A percentile compares a stretch with the other conserved stretches of the same genome.
phyloP scores from a whole-genome alignment of 73 alveolate species.

The Paramecium sonneborni region DNA sequence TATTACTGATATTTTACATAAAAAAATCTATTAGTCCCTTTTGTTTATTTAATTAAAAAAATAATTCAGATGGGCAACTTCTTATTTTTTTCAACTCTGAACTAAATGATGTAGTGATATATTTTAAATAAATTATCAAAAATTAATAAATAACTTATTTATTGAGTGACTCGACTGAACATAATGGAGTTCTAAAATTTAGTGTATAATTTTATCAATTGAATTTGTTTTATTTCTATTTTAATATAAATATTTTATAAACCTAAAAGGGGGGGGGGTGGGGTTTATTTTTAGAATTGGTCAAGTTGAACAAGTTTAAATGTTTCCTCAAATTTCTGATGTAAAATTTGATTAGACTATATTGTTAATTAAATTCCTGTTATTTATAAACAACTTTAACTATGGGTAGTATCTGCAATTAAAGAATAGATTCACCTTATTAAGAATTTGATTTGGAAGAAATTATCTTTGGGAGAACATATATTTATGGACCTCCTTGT shows the following conservation, averaged over 20 bases:
- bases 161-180: neutral
- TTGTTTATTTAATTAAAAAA: too few species aligned
- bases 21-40: too few species aligned
- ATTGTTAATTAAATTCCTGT: neutral
- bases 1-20: too few species aligned
- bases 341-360: neutral
- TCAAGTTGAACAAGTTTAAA: neutral
- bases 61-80: too few species aligned
- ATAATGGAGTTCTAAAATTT: neutral
- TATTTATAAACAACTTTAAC: neutral
- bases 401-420: neutral
- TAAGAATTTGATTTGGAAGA: neutral
- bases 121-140: neutral
- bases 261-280: too few species aligned
- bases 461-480: neutral
- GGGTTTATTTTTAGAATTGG: too few species aligned
- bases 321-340: neutral
- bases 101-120: neutral
- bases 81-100: neutral
- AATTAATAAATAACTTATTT: neutral
- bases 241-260: too few species aligned
- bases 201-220: neutral
- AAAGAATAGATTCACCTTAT: neutral
- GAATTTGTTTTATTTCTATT: neutral
- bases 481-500: neutral